Conservation (phyloP, 371 early-diverging fungal species). For the Mucor saturninus region DNA sequence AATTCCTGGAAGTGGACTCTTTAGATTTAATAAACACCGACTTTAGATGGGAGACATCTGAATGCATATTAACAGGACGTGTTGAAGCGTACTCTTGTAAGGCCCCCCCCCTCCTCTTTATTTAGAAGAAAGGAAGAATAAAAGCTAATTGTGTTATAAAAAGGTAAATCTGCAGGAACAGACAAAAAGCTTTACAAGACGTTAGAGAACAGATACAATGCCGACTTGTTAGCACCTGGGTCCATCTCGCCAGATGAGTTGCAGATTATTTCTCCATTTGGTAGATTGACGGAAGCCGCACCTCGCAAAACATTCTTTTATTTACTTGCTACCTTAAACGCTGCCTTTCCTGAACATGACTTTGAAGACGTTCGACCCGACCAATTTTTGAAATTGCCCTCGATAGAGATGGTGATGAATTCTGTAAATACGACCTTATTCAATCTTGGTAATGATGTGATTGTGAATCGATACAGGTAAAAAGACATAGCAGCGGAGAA, state of each 20-base stretch:
- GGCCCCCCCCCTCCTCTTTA: conserved; percentile 8
- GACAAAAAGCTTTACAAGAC: conserved; percentile 89
- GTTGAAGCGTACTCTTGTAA: conserved; percentile 92
- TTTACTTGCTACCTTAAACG: conserved; percentile 90
- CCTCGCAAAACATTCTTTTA: conserved; percentile 88
- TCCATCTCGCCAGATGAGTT: conserved; percentile 64
- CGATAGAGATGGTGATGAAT: conserved; percentile 74
- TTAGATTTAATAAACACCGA: conserved; percentile 63
- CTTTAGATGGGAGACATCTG: conserved; percentile 66
- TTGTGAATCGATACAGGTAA: conserved; percentile 52
- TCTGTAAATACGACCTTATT: conserved; percentile 86
- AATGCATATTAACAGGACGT: conserved; percentile 71
- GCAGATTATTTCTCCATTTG: conserved; percentile 77
- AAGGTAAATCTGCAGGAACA: conserved; percentile 88
- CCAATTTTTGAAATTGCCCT: conserved; percentile 80
- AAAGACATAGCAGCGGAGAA: too few relatives aligned
- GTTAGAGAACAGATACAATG: conserved; percentile 77
- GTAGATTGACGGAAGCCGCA: conserved; percentile 77
- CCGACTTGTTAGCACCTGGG: conserved; percentile 51
- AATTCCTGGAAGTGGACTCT: conserved; percentile 53
- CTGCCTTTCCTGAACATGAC: conserved; percentile 94
- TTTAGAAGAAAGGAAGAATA: not conserved
- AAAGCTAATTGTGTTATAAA: not conserved
- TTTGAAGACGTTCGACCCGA: conserved; percentile 91
- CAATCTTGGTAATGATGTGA: conserved; percentile 76